These are phyloP conservation scores for Lagenidium sp. DNA, from an alignment of 352 stramenopile genomes.

Conservation along the genomic window DNA sequence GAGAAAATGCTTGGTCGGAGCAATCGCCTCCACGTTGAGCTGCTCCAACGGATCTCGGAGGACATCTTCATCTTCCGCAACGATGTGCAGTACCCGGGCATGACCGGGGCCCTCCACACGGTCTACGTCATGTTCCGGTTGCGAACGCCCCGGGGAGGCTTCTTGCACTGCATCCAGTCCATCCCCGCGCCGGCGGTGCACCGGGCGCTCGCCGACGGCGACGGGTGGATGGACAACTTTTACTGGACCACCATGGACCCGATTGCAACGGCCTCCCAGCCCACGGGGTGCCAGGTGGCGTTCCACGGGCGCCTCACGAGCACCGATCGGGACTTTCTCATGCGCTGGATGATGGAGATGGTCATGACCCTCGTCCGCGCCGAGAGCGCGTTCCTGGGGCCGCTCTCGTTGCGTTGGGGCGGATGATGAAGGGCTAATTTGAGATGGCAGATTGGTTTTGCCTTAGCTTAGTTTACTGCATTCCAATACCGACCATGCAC, in stretches of 20 bases:
- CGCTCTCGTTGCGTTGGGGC: conserved; percentile 6
- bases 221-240: conserved; percentile 22
- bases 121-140: conserved; percentile 22
- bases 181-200: conserved; percentile 11
- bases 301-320: conserved; percentile 18
- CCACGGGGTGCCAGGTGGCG: conserved; percentile 10
- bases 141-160: conserved; percentile 11
- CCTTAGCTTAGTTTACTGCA: background rate
- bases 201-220: conserved; percentile 9
- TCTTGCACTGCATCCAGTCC: conserved; percentile 17
- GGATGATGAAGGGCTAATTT: background rate
- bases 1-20: conserved; percentile 18
- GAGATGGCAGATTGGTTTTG: too few relatives aligned
- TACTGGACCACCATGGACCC: conserved; percentile 21
- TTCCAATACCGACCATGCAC: too few relatives aligned
- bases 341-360: conserved; percentile 67
- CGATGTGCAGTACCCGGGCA: conserved; percentile 16
- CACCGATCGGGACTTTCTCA: too few relatives aligned
- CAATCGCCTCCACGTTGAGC: conserved; percentile 18
- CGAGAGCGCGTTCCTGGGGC: conserved; percentile 16
- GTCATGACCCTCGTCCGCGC: conserved; percentile 25
- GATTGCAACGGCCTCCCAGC: conserved; percentile 6
- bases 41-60: conserved; percentile 16
- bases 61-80: conserved; percentile 16
- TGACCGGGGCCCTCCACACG: conserved; percentile 14